Percentiles rank a stretch among this genome's conserved stretches.
Conservation (phyloP, 768 basidiomycete genomes). For the Panellus pusillus region DNA sequence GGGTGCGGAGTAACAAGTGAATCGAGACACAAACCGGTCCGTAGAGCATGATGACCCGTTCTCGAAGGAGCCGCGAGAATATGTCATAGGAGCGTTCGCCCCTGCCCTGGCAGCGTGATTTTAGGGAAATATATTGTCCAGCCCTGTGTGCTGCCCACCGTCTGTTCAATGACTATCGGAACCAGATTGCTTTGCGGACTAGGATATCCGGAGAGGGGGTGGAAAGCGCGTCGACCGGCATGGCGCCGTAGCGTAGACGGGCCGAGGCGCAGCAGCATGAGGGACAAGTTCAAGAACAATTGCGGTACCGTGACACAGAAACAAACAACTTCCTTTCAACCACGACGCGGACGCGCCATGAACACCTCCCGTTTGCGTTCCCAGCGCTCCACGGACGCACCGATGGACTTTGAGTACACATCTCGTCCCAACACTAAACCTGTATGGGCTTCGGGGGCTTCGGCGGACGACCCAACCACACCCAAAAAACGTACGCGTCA, state of each 20-base stretch:
- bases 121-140: not conserved
- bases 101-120: conserved; percentile 54
- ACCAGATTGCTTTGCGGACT: conserved; percentile 60
- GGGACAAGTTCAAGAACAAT: conserved; percentile 22
- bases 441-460: conserved; percentile 60
- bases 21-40: conserved; percentile 62
- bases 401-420: conserved; percentile 90
- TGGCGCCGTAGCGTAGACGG: conserved; percentile 8
- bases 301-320: conserved; percentile 30
- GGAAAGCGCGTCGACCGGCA: conserved; percentile 43
- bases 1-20: conserved; percentile 1
- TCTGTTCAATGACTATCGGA: conserved; percentile 93
- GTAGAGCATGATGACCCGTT: conserved; percentile 94
- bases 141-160: conserved; percentile 43
- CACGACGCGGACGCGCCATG: conserved; percentile 19
- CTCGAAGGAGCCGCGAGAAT: conserved; percentile 88
- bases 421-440: conserved; percentile 59
- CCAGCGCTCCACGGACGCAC: conserved; percentile 69
- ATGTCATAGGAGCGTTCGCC: conserved; percentile 94
- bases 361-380: conserved; percentile 7
- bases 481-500: conserved; percentile 65
- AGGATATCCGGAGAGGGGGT: conserved; percentile 50
- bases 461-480: conserved; percentile 46
- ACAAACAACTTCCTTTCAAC: conserved; percentile 30
- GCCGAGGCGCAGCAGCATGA: conserved; percentile 21